Percentiles rank a stretch among this genome's conserved stretches.
phyloP scores from a whole-genome alignment of 768 basidiomycete genomes.

The Hortiboletus flavorubellus region DNA sequence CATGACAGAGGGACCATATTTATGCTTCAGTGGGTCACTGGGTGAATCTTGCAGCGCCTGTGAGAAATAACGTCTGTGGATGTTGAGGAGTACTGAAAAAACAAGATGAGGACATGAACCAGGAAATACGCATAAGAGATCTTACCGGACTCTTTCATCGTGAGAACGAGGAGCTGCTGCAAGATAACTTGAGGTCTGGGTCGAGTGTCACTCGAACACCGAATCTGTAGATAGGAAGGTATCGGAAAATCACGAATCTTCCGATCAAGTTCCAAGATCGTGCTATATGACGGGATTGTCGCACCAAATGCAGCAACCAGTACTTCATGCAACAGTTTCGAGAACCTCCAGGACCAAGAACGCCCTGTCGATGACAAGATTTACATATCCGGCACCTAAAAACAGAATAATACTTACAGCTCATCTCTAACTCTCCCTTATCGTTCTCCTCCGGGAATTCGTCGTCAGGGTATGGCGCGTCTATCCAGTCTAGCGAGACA shows the following conservation, averaged over 20 bases:
- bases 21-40: conserved; percentile 54
- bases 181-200: conserved; percentile 27
- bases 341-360: conserved; percentile 54
- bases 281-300: conserved; percentile 47
- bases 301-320: conserved; percentile 51
- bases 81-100: conserved; percentile 52
- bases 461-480: conserved; percentile 53
- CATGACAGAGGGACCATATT: conserved; percentile 65
- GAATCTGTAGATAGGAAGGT: conserved; percentile 44
- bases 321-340: conserved; percentile 48
- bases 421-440: conserved; percentile 36
- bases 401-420: conserved; percentile 36
- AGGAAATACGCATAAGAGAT: background rate
- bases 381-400: background rate
- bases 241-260: conserved; percentile 59
- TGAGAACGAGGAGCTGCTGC: conserved; percentile 43
- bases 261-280: conserved; percentile 56
- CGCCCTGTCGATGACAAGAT: conserved; percentile 39
- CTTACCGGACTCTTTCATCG: conserved; percentile 50
- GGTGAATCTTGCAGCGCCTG: conserved; percentile 62
- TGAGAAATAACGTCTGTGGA: conserved; percentile 68
- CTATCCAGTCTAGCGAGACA: conserved; percentile 50
- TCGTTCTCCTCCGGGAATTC: conserved; percentile 32
- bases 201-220: conserved; percentile 17
- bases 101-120: background rate